A percentile compares a stretch with the other conserved stretches of the same genome.
Evolutionary conservation across 1,284 basidiomycete species (phyloP).

Genomic region (Cryptococcus sp.): DNA sequence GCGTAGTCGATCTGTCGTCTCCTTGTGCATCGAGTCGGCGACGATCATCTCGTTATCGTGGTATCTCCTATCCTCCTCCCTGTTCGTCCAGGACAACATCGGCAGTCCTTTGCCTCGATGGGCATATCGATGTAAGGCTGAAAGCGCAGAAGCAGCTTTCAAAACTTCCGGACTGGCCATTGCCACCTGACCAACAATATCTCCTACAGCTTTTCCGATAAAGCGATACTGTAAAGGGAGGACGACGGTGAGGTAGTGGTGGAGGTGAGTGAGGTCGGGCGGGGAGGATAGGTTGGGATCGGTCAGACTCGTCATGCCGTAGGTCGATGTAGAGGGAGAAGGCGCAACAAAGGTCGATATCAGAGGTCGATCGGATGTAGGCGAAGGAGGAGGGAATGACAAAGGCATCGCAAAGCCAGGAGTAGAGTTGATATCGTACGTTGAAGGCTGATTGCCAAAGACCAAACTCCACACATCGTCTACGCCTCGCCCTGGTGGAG

Average conservation of each 20-base stretch:
- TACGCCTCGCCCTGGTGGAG: no score
- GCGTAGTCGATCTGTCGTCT: slow-evolving; percentile 6
- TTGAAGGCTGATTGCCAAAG: not conserved
- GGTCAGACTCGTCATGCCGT: no score
- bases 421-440: not conserved
- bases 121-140: slow-evolving; percentile 19
- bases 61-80: not conserved
- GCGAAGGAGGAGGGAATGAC: no score
- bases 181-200: slow-evolving; percentile 18
- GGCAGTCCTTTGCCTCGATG: not conserved
- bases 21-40: slow-evolving; percentile 8
- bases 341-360: no score
- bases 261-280: slow-evolving; percentile 12
- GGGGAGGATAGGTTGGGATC: no score
- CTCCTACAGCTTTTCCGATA: slow-evolving; percentile 13
- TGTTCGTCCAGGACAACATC: not conserved
- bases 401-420: no score
- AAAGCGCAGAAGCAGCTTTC: slow-evolving; percentile 13
- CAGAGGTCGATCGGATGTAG: no score
- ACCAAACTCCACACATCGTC: not conserved
- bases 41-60: slow-evolving; percentile 3
- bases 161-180: slow-evolving; percentile 15
- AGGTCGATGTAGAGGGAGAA: not conserved
- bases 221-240: slow-evolving; percentile 26
- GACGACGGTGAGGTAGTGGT: slow-evolving; percentile 28